Evolutionary conservation across 495 filamentous ascomycete genomes (phyloP).

Genomic region (Tricharina praecox): DNA sequence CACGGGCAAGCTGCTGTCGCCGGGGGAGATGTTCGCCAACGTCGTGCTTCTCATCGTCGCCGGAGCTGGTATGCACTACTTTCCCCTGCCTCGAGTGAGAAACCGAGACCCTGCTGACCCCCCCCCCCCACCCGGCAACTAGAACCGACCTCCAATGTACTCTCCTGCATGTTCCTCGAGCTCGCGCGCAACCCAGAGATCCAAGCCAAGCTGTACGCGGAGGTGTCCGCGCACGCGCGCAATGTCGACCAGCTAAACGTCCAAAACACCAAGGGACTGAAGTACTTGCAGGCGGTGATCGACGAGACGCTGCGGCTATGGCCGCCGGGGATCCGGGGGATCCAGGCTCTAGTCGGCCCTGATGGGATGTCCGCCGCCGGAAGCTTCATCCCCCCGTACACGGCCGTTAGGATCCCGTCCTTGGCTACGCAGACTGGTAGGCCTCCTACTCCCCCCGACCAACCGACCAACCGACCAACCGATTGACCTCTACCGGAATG

Average conservation of each 20-base stretch:
- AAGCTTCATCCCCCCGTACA: background rate
- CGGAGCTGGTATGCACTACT: too few species aligned
- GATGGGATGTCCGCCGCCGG: background rate
- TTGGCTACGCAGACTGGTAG: background rate
- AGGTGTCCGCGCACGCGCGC: background rate
- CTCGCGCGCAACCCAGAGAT: constrained; percentile 1
- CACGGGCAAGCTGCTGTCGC: too few species aligned
- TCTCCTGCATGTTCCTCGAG: constrained; percentile 3
- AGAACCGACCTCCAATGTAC: constrained; percentile 6
- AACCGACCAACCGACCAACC: too few species aligned
- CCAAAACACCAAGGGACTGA: background rate
- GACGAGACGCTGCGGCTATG: constrained; percentile 28
- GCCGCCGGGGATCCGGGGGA: constrained; percentile 26
- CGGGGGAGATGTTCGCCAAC: too few species aligned
- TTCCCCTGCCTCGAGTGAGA: too few species aligned
- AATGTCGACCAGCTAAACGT: background rate
- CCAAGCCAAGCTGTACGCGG: background rate
- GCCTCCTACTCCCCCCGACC: too few species aligned
- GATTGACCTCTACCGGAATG: too few species aligned
- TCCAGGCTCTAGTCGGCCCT: constrained; percentile 11
- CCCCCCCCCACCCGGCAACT: too few species aligned
- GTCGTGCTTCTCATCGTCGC: constrained; percentile 15
- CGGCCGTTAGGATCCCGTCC: background rate
- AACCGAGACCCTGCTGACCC: too few species aligned
- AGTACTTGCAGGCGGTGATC: constrained; percentile 12